phyloP scores from a whole-genome alignment of 306 rosid species.

The Vigna reflexopilosa region DNA sequence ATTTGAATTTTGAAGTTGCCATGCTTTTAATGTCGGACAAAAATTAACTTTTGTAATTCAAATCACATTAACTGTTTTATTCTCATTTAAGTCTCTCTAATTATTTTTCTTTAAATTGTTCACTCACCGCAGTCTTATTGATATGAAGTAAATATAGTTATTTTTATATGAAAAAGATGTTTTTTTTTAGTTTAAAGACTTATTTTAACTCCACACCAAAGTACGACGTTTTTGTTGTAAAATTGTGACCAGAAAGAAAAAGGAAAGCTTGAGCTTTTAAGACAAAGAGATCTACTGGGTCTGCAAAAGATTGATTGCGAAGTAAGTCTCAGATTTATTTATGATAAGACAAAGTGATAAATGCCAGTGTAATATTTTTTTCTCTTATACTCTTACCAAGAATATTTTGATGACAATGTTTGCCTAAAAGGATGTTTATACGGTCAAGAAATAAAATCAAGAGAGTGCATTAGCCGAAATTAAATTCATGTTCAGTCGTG shows the following conservation, averaged over 20 bases:
- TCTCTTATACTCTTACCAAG: not conserved
- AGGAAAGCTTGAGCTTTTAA: not conserved
- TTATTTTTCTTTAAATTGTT: too few relatives aligned
- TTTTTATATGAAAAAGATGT: not conserved
- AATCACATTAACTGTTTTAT: not conserved
- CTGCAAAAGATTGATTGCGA: not conserved
- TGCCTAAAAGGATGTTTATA: not conserved
- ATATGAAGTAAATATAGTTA: not conserved
- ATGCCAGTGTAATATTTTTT: not conserved
- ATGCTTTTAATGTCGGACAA: not conserved
- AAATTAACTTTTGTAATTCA: not conserved
- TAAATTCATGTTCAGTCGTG: not conserved
- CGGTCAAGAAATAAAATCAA: not conserved
- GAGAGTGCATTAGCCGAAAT: not conserved
- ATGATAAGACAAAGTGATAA: not conserved
- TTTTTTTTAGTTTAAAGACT: too few relatives aligned
- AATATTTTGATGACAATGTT: not conserved
- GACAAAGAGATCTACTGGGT: not conserved
- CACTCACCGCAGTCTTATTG: not conserved
- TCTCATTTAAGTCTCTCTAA: too few relatives aligned
- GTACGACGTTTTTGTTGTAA: too few relatives aligned
- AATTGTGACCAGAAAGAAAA: not conserved
- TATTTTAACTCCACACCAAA: too few relatives aligned
- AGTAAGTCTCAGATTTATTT: not conserved
- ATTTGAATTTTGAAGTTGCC: slow-evolving; percentile 9